Base-by-base conservation (phyloP, 169 alveolate genomes). In the Eimeria praecox region DNA sequence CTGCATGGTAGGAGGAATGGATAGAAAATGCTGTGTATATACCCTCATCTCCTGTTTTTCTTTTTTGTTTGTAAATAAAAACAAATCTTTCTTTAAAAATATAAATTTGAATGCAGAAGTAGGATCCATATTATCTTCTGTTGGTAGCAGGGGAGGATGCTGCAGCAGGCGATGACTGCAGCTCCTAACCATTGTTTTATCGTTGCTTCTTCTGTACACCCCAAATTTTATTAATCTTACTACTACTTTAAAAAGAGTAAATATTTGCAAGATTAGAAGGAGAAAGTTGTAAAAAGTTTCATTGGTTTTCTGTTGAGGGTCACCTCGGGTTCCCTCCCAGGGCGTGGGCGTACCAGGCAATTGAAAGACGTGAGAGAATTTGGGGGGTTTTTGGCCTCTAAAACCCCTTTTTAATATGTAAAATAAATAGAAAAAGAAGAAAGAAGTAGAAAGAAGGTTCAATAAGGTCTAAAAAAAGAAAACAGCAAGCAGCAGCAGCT, bases 131-230 rank as follows among this genome's bases (percentile, higher is more conserved):
- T 2, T 6, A 5, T 12, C n/a, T 10, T 69, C 27, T 33, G 27
- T n/a, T 46, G n/a, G 46, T 33, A 33, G n/a, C 46, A 69, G 24
- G 78, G 44, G 27, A 69, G 46, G 33, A 33, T 2, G 46, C 78
- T 69, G 78, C 78, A 69, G 46, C 78, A 3, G 46, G 22, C 69
- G 69, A 59, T 14, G 69, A 22, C 78, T 69, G 78, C 78, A 69
- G 78, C 78, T n/a, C n/a, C n/a, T n/a, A n/a, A n/a, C 78, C n/a
- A 30, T 18, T 46, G 33, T 69, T 46, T 27, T 69, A 8, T 27
- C 33, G 78, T 24, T 33, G 78, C 78, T 6, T 22, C 78, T 20
- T 22, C 78, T 69, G 46, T 33, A 69, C 42, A 69, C 22, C 78
- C 78, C 78, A 33, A 16, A 0, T 16, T 18, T 24, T 24, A 4